These are phyloP conservation scores for Rhodomyrtus psidioides DNA, from an alignment of 441 rosid genomes.

Conservation along the genomic window DNA sequence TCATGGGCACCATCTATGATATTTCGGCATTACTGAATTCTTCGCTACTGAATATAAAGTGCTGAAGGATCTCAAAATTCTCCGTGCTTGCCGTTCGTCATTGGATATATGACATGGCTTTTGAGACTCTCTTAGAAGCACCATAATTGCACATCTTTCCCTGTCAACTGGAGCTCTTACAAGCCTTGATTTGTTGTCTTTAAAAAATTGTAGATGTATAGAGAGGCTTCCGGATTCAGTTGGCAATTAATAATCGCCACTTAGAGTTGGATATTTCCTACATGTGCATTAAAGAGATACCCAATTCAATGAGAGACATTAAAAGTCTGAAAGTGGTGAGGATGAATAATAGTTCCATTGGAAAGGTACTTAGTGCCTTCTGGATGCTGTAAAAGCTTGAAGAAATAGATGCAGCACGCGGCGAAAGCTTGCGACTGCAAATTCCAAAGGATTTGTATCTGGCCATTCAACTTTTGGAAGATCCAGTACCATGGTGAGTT, in stretches of 20 bases:
- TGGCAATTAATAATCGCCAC: background rate
- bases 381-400: too few species aligned
- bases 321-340: background rate
- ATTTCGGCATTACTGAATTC: too few species aligned
- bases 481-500: background rate
- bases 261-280: background rate
- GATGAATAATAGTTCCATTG: too few species aligned
- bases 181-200: background rate
- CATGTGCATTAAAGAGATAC: background rate
- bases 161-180: background rate
- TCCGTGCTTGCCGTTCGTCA: too few species aligned
- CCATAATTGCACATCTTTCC: background rate
- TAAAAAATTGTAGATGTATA: too few species aligned
- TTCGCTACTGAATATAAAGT: too few species aligned
- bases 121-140: background rate
- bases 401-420: too few species aligned
- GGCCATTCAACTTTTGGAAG: background rate
- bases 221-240: background rate
- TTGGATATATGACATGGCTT: background rate
- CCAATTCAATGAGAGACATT: background rate
- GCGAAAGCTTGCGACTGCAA: too few species aligned
- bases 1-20: too few species aligned
- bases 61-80: too few species aligned
- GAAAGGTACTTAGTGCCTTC: too few species aligned
- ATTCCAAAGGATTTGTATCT: background rate